Evolutionary conservation across 352 stramenopile species (phyloP), one percentile per base, ranked within the genome.

Genomic region (Pythium insidiosum): DNA sequence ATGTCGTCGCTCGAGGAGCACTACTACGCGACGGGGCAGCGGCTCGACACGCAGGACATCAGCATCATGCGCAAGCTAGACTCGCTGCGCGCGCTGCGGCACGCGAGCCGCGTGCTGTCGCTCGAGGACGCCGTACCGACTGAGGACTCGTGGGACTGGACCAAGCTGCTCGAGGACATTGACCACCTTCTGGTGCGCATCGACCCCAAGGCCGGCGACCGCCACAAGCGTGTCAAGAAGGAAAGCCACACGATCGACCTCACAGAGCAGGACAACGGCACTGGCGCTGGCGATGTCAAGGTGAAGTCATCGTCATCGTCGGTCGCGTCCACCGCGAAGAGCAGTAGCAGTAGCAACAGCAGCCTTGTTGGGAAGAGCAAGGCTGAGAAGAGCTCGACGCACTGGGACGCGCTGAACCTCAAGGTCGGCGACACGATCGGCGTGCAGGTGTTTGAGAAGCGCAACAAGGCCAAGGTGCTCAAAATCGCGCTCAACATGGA

Each of bases 1-100:
- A 95, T 97, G 56, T 69, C 75, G 18, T 72, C 82, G 19, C 59
- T 96, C 6, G 85, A 96, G 45, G 64, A 78, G 53, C 92, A 63
- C 29, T 84, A 72, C 51, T 67, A 73, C 50, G 83, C 56, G 12
- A 73, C 72, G 41, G 76, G 61, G 31, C 55, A 72, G 28, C 50
- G 42, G 4, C 63, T 77, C 22, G 67, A 61, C 42, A n/a, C n/a
- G n/a, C 45, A 69, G 24, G 41, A 57, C 5, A 56, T 84, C 7
- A 28, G 50, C 4, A 85, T 61, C 23, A 48, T 84, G 18, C 78
- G 66, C 13, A 84, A 80, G 46, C 73, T 82, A n/a, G 75, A 92
- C 41, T 68, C 64, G 19, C 42, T 77, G 39, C 73, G 58, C 21
- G 81, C 61, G 10, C 61, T 92, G 26, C 71, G 76, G 18, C 76